phyloP scores from a whole-genome alignment of 139 green algal species.

The Medakamo hakoo region DNA sequence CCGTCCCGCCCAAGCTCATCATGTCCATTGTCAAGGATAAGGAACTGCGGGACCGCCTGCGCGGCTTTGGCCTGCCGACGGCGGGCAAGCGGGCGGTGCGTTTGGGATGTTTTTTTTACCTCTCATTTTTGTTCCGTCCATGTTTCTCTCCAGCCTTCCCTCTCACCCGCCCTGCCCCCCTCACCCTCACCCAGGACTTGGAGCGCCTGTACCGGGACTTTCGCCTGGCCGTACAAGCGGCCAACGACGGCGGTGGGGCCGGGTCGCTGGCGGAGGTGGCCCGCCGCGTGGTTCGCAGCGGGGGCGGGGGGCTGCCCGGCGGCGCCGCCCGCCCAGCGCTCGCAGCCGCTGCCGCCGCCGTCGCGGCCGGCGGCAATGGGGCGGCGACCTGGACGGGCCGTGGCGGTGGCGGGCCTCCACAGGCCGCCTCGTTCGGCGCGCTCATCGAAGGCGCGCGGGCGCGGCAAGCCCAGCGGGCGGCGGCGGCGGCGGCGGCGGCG shows the following conservation, averaged over 20 bases:
- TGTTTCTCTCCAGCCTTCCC: no score
- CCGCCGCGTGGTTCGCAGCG: neutral
- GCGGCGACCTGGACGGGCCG: no score
- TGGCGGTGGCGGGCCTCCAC: neutral
- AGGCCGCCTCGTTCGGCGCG: neutral
- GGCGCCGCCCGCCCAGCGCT: no score
- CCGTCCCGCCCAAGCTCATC: neutral
- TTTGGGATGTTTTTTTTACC: no score
- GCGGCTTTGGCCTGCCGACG: neutral
- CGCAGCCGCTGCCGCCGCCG: no score
- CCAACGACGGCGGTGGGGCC: neutral
- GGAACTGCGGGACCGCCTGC: neutral
- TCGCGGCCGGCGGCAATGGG: neutral
- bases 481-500: no score
- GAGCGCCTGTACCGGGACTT: neutral
- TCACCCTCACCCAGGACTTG: no score
- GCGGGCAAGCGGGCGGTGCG: no score
- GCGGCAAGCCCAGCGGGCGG: neutral
- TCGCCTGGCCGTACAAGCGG: neutral
- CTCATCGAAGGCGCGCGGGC: neutral
- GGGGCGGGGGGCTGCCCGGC: no score
- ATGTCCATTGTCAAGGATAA: neutral
- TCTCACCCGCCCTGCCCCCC: no score
- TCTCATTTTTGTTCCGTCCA: no score
- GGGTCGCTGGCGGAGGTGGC: neutral